Percentiles rank a stretch among this genome's conserved stretches.
phyloP scores from a whole-genome alignment of 2,329 filamentous ascomycete genomes.

The Geoglossum cookeanum region DNA sequence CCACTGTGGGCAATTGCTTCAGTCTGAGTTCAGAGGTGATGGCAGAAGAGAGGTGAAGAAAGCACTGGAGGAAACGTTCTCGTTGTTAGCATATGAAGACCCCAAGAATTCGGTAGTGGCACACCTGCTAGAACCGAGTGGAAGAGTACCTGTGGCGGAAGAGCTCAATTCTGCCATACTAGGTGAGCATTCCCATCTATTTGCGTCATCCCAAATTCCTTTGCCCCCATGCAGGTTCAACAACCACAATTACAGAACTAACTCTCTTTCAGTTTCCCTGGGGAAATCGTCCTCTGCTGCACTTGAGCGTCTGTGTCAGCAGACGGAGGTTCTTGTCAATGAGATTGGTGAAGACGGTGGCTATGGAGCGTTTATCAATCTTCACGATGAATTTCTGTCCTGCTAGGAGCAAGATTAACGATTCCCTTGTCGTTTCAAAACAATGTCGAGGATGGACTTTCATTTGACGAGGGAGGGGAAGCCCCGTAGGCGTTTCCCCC shows the following conservation, averaged over 20 bases:
- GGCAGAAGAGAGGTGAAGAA: conserved; percentile 49
- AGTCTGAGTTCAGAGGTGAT: conserved; percentile 58
- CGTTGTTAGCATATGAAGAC: conserved; percentile 70
- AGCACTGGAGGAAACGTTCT: conserved; percentile 67
- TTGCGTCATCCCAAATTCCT: background rate
- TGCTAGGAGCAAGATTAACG: background rate
- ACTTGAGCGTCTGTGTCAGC: conserved; percentile 67
- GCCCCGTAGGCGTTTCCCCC: background rate
- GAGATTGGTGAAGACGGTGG: conserved; percentile 64
- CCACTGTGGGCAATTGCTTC: conserved; percentile 59
- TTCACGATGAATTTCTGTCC: conserved; percentile 29
- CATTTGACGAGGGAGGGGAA: background rate
- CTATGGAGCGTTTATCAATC: conserved; percentile 64
- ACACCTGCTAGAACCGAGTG: conserved; percentile 56
- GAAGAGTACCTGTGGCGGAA: conserved; percentile 65
- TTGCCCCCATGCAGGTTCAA: background rate
- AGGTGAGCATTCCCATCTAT: conserved; percentile 35
- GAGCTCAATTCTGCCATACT: conserved; percentile 87
- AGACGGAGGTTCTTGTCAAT: conserved; percentile 72
- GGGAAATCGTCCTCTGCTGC: conserved; percentile 79
- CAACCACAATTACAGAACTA: background rate
- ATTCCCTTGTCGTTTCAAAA: background rate
- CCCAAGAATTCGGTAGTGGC: conserved; percentile 59
- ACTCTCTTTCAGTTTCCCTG: conserved; percentile 45
- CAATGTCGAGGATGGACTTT: background rate